Conservation (phyloP, 2,329 filamentous ascomycete species). For the Colletotrichum lentis region DNA sequence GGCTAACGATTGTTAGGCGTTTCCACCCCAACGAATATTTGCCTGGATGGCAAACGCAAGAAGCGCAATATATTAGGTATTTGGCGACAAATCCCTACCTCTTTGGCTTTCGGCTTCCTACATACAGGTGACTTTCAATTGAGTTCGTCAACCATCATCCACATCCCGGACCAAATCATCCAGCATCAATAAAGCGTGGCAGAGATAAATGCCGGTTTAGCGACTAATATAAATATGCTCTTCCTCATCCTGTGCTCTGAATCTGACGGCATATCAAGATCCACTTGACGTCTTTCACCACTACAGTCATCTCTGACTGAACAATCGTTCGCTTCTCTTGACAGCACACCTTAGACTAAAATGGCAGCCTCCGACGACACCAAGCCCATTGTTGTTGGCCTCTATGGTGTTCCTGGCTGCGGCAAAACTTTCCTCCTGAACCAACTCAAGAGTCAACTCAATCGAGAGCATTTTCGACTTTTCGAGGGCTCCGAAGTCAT, state of each 20-base stretch:
- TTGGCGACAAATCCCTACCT: background rate
- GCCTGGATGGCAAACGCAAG: background rate
- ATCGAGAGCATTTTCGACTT: constrained; percentile 51
- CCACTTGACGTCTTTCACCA: background rate
- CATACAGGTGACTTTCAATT: background rate
- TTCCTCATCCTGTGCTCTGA: background rate
- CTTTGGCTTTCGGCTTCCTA: background rate
- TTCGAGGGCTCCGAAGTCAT: constrained; percentile 64
- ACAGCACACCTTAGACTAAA: too few species aligned
- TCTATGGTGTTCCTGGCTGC: constrained; percentile 64
- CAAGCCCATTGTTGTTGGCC: constrained; percentile 56
- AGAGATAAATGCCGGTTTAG: background rate
- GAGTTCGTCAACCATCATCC: background rate
- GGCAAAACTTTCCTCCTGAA: constrained; percentile 60
- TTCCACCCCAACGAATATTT: background rate
- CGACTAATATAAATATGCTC: background rate
- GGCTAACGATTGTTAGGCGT: background rate
- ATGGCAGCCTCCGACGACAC: background rate
- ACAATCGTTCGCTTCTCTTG: background rate
- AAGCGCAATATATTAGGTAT: background rate
- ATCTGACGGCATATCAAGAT: background rate
- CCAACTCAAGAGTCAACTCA: constrained; percentile 50
- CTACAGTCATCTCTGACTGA: background rate
- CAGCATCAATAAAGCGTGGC: background rate
- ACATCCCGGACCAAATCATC: background rate